Evolutionary conservation across 805 yeast species (phyloP).

Genomic region (Cyberlindnera xylosilytica): DNA sequence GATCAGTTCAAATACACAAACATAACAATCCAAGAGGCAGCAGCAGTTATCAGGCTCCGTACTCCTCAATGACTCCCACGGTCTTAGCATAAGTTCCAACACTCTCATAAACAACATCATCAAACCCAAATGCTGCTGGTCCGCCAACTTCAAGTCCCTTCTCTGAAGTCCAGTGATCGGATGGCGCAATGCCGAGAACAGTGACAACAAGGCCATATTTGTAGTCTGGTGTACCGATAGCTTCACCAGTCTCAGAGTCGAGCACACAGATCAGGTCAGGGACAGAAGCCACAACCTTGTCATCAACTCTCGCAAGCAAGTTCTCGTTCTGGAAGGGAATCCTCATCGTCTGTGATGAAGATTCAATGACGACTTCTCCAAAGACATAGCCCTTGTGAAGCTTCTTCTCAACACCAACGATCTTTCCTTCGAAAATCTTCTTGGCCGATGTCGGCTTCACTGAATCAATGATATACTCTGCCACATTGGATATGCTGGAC

Average conservation of each 20-base stretch:
- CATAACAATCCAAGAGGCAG: no score
- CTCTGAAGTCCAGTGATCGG: constrained; percentile 34
- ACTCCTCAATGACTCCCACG: constrained; percentile 38
- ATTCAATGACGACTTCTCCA: constrained; percentile 41
- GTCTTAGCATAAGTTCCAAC: constrained; percentile 36
- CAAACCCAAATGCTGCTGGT: constrained; percentile 32
- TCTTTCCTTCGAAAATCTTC: constrained; percentile 39
- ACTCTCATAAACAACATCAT: constrained; percentile 34
- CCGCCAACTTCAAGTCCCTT: constrained; percentile 41
- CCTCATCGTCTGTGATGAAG: constrained; percentile 19
- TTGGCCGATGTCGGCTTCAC: constrained; percentile 32
- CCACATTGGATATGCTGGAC: constrained; percentile 34
- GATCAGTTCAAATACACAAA: not conserved
- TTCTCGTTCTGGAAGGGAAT: constrained; percentile 52
- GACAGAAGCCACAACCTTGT: constrained; percentile 36
- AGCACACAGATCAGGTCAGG: constrained; percentile 45
- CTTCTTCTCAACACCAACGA: constrained; percentile 39
- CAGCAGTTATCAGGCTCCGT: not conserved
- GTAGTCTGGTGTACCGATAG: constrained; percentile 49
- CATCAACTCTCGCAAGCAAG: constrained; percentile 33
- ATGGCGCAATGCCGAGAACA: constrained; percentile 35
- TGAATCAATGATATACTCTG: constrained; percentile 35
- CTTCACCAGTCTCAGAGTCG: constrained; percentile 43
- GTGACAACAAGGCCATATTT: constrained; percentile 42
- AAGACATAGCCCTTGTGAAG: constrained; percentile 42